A percentile compares a stretch with the other conserved stretches of the same genome.
Conservation (phyloP, 225 moss, liverwort and hornwort genomes). For the Physcomitrium patens region DNA sequence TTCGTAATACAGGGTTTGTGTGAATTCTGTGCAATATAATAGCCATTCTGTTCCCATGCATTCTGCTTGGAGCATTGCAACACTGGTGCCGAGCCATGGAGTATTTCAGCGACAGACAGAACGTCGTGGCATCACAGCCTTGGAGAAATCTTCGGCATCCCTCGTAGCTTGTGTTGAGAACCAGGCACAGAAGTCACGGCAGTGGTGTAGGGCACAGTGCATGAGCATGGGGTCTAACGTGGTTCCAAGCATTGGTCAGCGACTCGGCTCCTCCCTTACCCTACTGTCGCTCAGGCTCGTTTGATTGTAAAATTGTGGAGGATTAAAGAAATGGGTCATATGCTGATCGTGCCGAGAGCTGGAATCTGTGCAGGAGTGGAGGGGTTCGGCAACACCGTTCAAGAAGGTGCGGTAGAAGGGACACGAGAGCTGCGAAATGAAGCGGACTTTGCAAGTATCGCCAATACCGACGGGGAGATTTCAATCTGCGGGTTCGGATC, state of each 20-base stretch:
- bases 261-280: neutral
- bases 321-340: neutral
- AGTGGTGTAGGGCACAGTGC: neutral
- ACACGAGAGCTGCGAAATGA: conserved; percentile 62
- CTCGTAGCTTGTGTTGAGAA: neutral
- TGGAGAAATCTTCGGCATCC: neutral
- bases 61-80: conserved; percentile 15
- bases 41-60: conserved; percentile 18
- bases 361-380: conserved; percentile 30
- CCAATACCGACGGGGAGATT: conserved; percentile 56
- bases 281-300: neutral
- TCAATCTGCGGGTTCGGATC: conserved; percentile 97
- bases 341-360: neutral
- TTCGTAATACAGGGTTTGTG: neutral
- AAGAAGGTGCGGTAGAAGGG: neutral
- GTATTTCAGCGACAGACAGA: neutral
- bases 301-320: neutral
- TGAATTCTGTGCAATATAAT: neutral
- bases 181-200: neutral
- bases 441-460: conserved; percentile 60
- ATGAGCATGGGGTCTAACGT: conserved; percentile 5
- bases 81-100: conserved; percentile 19
- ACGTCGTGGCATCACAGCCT: neutral
- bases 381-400: neutral
- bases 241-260: conserved; percentile 24